These are phyloP conservation scores for Protomyces macrosporus DNA, from an alignment of 1,139 yeast species.

Conservation along the genomic window DNA sequence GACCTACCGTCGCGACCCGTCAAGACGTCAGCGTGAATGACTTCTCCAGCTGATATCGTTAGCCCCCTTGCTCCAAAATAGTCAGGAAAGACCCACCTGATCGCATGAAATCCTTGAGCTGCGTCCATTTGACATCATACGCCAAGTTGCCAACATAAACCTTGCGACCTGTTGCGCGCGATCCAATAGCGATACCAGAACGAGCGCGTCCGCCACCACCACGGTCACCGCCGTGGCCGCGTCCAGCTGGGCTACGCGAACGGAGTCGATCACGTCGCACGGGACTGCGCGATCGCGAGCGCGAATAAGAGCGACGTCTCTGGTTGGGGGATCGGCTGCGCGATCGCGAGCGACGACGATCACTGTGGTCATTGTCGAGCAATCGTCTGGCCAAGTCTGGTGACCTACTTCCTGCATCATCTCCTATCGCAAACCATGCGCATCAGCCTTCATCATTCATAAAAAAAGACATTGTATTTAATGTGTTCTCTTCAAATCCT, in stretches of 20 bases:
- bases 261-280: constrained; percentile 7
- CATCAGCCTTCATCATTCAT: not conserved
- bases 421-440: not conserved
- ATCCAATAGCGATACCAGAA: constrained; percentile 1
- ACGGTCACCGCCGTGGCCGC: not conserved
- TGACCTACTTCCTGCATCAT: not conserved
- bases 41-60: constrained; percentile 51
- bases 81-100: constrained; percentile 37
- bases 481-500: too few relatives aligned
- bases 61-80: not conserved
- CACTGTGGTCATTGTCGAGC: not conserved
- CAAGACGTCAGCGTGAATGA: constrained; percentile 80
- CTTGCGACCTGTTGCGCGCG: constrained; percentile 39
- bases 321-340: constrained; percentile 2
- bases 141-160: constrained; percentile 58
- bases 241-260: constrained; percentile 12
- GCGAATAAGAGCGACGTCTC: constrained; percentile 12
- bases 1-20: constrained; percentile 71
- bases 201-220: not conserved
- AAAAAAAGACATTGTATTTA: not conserved
- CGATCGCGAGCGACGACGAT: constrained; percentile 12
- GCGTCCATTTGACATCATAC: constrained; percentile 56
- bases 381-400: not conserved
- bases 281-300: constrained; percentile 18
- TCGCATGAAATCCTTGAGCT: constrained; percentile 59